Conservation (phyloP, 345 rosid species). For the Heritiera littoralis region DNA sequence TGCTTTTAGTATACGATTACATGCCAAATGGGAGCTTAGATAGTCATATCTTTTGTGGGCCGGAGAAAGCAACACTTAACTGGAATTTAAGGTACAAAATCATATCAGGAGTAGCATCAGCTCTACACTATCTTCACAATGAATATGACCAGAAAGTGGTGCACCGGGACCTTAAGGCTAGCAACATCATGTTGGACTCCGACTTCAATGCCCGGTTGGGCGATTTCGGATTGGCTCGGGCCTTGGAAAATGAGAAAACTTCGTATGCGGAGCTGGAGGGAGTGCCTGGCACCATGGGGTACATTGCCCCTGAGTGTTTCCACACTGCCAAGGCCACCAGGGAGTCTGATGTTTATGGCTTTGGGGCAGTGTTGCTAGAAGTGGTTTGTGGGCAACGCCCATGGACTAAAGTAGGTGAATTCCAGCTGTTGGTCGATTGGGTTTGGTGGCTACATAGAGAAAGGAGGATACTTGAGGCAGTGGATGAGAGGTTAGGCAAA, state of each 20-base stretch:
- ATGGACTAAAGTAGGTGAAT: conserved; percentile 34
- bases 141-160: conserved; percentile 62
- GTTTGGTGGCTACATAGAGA: conserved; percentile 59
- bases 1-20: conserved; percentile 56
- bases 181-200: conserved; percentile 59
- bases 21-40: conserved; percentile 73
- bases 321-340: conserved; percentile 59
- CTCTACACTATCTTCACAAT: conserved; percentile 60
- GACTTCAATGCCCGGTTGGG: conserved; percentile 61
- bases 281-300: conserved; percentile 56
- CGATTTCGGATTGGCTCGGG: conserved; percentile 59
- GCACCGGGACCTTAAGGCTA: conserved; percentile 69
- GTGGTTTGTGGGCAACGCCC: conserved; percentile 59
- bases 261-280: conserved; percentile 59
- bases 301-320: conserved; percentile 62
- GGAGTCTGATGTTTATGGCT: conserved; percentile 61
- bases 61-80: conserved; percentile 27
- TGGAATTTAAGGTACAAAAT: conserved; percentile 51
- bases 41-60: conserved; percentile 40
- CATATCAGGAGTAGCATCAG: conserved; percentile 49
- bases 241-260: conserved; percentile 52
- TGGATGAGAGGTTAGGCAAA: conserved; percentile 40
- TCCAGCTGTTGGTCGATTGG: conserved; percentile 48
- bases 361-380: conserved; percentile 59
- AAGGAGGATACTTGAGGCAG: conserved; percentile 48